phyloP scores from a whole-genome alignment of 2,329 filamentous ascomycete species.

The Fusarium lyarnte region DNA sequence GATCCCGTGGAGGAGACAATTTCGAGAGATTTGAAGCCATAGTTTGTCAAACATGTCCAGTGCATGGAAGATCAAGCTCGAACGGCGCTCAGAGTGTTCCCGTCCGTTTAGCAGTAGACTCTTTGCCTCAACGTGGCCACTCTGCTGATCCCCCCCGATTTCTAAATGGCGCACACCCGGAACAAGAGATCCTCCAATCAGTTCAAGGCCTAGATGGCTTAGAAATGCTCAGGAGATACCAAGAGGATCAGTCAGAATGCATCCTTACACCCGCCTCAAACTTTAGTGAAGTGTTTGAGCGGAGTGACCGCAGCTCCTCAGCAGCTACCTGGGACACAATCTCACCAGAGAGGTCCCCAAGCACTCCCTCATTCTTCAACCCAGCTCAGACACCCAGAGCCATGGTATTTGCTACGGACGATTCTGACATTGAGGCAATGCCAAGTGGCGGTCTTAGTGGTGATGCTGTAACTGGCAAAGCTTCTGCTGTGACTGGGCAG shows the following conservation, averaged over 20 bases:
- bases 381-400: slow-evolving; percentile 43
- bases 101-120: neutral
- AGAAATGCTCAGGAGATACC: neutral
- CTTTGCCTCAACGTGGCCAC: neutral
- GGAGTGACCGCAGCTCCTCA: slow-evolving; percentile 21
- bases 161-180: slow-evolving; percentile 47
- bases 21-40: slow-evolving; percentile 17
- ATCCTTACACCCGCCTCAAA: neutral
- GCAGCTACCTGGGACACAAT: slow-evolving; percentile 18
- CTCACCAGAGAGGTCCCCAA: slow-evolving; percentile 18
- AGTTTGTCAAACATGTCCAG: slow-evolving; percentile 14
- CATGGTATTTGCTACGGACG: slow-evolving; percentile 26
- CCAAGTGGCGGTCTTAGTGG: slow-evolving; percentile 1
- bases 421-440: slow-evolving; percentile 6
- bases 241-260: neutral
- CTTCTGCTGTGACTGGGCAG: neutral
- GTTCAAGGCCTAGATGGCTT: neutral
- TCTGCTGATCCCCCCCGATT: neutral
- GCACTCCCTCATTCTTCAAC: slow-evolving; percentile 35
- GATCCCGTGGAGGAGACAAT: neutral
- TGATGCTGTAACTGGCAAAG: neutral
- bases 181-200: neutral
- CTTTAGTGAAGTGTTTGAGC: slow-evolving; percentile 29
- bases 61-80: slow-evolving; percentile 13
- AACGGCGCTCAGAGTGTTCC: neutral